These are phyloP conservation scores for Staphylotrichum longicolle DNA, from an alignment of 495 filamentous ascomycete species.

Conservation along the genomic window DNA sequence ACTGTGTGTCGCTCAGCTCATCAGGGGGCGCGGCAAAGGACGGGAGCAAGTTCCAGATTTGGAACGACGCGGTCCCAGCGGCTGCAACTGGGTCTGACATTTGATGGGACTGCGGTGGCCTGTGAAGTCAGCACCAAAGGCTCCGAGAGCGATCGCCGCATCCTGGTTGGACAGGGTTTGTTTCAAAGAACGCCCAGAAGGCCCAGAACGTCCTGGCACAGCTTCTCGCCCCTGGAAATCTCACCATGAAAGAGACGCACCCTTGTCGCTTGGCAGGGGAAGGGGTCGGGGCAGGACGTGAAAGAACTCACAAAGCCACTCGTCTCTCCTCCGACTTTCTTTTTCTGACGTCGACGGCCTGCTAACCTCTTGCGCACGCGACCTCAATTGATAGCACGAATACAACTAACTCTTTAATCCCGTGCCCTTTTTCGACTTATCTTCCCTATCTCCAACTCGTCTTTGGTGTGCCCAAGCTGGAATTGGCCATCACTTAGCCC, in stretches of 20 bases:
- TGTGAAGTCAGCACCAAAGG: constrained; percentile 2
- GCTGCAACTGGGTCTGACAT: background rate
- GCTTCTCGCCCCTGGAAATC: constrained; percentile 4
- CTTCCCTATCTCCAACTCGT: background rate
- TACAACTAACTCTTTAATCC: background rate
- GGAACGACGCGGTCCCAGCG: background rate
- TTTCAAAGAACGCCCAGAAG: constrained; percentile 5
- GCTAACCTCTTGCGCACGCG: background rate
- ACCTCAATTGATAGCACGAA: background rate
- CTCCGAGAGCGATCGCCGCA: background rate
- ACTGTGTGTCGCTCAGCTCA: background rate
- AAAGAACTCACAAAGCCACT: background rate
- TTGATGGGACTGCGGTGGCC: background rate
- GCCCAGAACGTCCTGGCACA: constrained; percentile 9
- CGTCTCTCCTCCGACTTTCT: background rate
- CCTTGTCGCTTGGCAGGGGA: constrained; percentile 8
- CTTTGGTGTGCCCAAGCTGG: no score
- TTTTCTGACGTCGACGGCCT: constrained; percentile 1
- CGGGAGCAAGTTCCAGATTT: constrained; percentile 1
- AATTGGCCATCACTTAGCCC: background rate
- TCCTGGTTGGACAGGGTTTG: constrained; percentile 11
- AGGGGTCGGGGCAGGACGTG: background rate
- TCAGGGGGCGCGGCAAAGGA: background rate
- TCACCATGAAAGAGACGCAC: background rate
- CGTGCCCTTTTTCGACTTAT: background rate